Conservation (phyloP, 169 alveolate genomes). For the Cryptosporidium bovis region DNA sequence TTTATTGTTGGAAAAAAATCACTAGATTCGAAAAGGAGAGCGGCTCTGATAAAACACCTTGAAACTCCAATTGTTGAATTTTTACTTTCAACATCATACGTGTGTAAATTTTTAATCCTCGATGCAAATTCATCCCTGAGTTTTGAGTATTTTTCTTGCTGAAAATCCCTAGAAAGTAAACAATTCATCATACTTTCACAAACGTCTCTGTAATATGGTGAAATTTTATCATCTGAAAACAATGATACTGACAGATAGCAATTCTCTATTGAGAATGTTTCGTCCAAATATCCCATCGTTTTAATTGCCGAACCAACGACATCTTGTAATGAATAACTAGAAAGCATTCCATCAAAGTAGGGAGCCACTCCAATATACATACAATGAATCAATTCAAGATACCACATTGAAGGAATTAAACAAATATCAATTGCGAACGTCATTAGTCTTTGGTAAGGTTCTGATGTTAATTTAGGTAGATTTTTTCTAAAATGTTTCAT, state of each 20-base stretch:
- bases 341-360: constrained; percentile 11
- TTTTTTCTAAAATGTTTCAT: neutral
- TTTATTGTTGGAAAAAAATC: neutral
- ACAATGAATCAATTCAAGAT: constrained; percentile 46
- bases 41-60: no score
- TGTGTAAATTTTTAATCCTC: neutral
- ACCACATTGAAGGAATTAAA: constrained; percentile 54
- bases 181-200: constrained; percentile 22
- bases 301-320: constrained; percentile 39
- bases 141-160: neutral
- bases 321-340: constrained; percentile 63
- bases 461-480: constrained; percentile 23
- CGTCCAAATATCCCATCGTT: constrained; percentile 49
- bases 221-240: constrained; percentile 27
- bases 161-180: constrained; percentile 15
- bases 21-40: no score
- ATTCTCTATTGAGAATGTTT: constrained; percentile 10
- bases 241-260: constrained; percentile 10
- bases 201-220: neutral
- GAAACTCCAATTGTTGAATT: no score
- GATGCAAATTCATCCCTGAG: neutral
- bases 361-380: constrained; percentile 43
- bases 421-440: constrained; percentile 43
- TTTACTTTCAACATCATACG: no score
- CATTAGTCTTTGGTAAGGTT: constrained; percentile 30